Evolutionary conservation across 148 eudicot genomes (phyloP), one percentile per base, ranked within the genome.

Genomic region (Fagopyrum homotropicum): DNA sequence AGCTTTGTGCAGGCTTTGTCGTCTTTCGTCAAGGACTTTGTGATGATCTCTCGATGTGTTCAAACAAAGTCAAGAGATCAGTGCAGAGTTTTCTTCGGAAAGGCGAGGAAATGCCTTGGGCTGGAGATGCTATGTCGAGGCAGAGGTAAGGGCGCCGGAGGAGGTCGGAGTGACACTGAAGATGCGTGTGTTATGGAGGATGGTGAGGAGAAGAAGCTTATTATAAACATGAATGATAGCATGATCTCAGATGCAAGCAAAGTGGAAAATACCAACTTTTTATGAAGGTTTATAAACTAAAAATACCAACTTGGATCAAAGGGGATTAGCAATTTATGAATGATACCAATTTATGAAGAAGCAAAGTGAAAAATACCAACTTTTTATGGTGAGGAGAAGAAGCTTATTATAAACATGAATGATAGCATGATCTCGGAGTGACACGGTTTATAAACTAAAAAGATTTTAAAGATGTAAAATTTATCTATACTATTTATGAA

Each of bases 51-150:
- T 26, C 82, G 80, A 48, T 78, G 77, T 76, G 84, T 95, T 26
- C 77, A 84, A 79, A 90, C 99, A 15, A 90, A 82, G 79, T 84
- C 96, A 0, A 79, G 76, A 73, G 88, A 90, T 76, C 92, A 90
- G 64, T 95, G 99, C 82, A 92, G 81, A 76, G 79, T 86, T 19
- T 95, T 89, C 78, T 95, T 86, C 73, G 92, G 96, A 72, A 95
- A 95, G 85, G 90, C 83, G 9, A 75, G 89, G 68, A 92, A 88
- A 79, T 82, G 91, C 76, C 88, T 95, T 45, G 94, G 91, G 64
- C 79, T 92, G 76, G 79, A 8, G 74, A 29, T 86, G 64, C 72
- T 50, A 48, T 78, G 82, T 71, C 45, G 81, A 73, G 78, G 85
- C 49, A 60, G 52, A 48, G 55, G 79, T 15, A 11, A 83, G 75